Conservation (phyloP, 768 basidiomycete species). For the Obba rivulosa region DNA sequence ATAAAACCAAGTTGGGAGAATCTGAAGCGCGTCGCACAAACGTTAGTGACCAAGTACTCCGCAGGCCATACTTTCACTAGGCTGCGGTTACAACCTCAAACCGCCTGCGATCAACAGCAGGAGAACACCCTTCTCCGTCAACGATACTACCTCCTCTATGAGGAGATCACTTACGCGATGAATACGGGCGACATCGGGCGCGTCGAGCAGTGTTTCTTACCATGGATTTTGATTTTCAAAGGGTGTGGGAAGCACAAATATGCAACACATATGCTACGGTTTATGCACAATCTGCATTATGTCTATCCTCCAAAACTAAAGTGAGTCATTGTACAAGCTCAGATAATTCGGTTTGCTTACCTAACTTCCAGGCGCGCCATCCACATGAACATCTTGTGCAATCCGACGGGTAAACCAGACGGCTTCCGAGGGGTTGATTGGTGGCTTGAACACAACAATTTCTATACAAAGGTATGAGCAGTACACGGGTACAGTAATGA, state of each 20-base stretch:
- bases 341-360: not conserved
- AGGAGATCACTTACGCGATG: slow-evolving; percentile 30
- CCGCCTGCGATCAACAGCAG: slow-evolving; percentile 24
- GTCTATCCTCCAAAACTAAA: slow-evolving; percentile 13
- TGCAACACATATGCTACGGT: slow-evolving; percentile 18
- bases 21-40: slow-evolving; percentile 17
- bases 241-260: slow-evolving; percentile 27
- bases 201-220: slow-evolving; percentile 21
- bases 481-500: no score
- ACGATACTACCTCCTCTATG: slow-evolving; percentile 34
- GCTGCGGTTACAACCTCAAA: not conserved
- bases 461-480: slow-evolving; percentile 39
- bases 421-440: slow-evolving; percentile 33
- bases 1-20: slow-evolving; percentile 24
- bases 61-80: slow-evolving; percentile 7
- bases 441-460: slow-evolving; percentile 37
- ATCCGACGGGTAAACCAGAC: slow-evolving; percentile 29
- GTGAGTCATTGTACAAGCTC: not conserved
- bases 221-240: slow-evolving; percentile 27
- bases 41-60: slow-evolving; percentile 10
- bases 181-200: slow-evolving; percentile 28
- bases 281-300: slow-evolving; percentile 18
- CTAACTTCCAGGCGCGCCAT: slow-evolving; percentile 11
- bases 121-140: slow-evolving; percentile 30
- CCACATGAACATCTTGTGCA: slow-evolving; percentile 22